Evolutionary conservation across 2,329 filamentous ascomycete species (phyloP), one percentile per base, ranked within the genome.

Genomic region (Acephala macrosclerotiorum): DNA sequence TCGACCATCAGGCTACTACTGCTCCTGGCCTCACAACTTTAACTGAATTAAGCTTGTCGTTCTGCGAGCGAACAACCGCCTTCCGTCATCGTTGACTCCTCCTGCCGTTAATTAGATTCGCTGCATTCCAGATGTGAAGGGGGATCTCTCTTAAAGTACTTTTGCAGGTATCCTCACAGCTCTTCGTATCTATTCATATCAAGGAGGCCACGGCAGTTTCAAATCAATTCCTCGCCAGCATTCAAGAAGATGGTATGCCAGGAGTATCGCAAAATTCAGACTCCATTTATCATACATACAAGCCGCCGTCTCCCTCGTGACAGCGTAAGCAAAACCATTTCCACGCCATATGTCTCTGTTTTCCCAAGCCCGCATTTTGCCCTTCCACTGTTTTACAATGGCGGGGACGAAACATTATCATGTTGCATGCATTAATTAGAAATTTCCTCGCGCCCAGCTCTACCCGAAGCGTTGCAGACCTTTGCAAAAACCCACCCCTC

Each of bases 201-300:
- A 33, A 33, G 29, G 9, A 4, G 4, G 9, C 29, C 29, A 33
- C 29, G 29, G 9, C n/a, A 33, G 29, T 9, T 9, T 33, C 29
- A 33, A 33, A 9, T 33, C 29, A 33, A 33, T 9, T 33, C 9
- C 29, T 33, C 29, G 29, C 4, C 38, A 42, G 38, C 12, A 42
- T 42, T 16, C 38, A n/a, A 42, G 38, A 42, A 42, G 29, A 33
- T 33, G 29, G 4, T 9, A 33, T 33, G 18, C 45, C 11, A 49
- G 20, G 29, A 53, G 25, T 5, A 2, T 53, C 42, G 40, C 42
- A 47, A 35, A 47, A 33, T 22, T 36, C 64, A 58, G 42, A 73
- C 72, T 74, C 73, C 70, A 70, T 72, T 72, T 74, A 76, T 75
- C 68, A 72, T 75, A 75, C 73, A 75, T 71, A 73, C 62, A 71